phyloP scores from a whole-genome alignment of 352 stramenopile species.

The Pythium scleroteichum region DNA sequence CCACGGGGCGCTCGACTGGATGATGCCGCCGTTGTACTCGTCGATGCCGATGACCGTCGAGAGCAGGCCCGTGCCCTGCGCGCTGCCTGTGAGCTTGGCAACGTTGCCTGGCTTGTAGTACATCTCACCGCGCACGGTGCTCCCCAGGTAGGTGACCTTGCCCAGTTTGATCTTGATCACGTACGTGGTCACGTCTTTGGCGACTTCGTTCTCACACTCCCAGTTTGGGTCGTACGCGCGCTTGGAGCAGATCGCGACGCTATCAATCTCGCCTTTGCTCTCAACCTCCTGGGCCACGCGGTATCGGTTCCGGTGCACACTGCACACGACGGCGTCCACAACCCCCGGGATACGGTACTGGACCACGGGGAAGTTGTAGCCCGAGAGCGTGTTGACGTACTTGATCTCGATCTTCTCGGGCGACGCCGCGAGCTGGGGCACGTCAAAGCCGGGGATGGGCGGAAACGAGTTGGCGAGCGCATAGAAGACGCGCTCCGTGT shows the following conservation, averaged over 20 bases:
- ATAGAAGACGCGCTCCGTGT: constrained; percentile 20
- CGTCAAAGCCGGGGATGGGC: constrained; percentile 14
- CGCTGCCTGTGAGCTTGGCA: constrained; percentile 15
- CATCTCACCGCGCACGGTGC: constrained; percentile 15
- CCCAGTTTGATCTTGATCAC: constrained; percentile 22
- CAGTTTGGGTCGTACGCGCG: constrained; percentile 27
- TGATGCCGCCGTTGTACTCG: constrained; percentile 28
- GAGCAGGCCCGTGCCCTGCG: constrained; percentile 9
- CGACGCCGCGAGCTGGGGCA: constrained; percentile 14
- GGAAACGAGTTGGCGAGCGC: constrained; percentile 12
- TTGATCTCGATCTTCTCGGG: constrained; percentile 14
- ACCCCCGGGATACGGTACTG: constrained; percentile 21
- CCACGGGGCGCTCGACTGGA: constrained; percentile 27
- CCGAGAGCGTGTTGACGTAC: constrained; percentile 30
- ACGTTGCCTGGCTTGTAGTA: constrained; percentile 27
- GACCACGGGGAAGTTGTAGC: constrained; percentile 26
- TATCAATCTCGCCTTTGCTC: constrained; percentile 22
- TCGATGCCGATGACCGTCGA: constrained; percentile 25
- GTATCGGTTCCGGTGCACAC: constrained; percentile 20
- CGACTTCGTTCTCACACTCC: constrained; percentile 31
- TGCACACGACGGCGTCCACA: constrained; percentile 21
- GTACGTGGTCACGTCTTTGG: constrained; percentile 17
- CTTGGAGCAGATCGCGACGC: constrained; percentile 27
- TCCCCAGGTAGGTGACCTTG: constrained; percentile 24
- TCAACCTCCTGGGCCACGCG: constrained; percentile 10